Conservation (phyloP, 1,284 basidiomycete species). For the Cryptococcus floricola region DNA sequence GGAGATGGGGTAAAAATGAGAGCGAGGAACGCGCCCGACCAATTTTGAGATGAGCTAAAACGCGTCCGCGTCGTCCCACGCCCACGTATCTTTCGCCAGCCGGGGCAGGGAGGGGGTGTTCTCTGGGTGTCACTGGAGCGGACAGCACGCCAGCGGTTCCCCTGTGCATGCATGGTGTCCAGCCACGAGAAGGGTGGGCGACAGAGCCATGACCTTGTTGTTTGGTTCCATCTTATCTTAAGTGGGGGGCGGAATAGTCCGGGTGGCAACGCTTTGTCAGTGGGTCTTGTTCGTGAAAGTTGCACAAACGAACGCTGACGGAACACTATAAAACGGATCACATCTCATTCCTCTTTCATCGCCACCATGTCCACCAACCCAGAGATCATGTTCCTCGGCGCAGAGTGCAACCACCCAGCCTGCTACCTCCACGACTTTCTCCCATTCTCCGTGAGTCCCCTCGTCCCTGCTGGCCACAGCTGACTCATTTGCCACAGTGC, state of each 20-base stretch:
- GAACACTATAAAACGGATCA: no score
- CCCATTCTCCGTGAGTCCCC: conserved; percentile 41
- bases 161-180: no score
- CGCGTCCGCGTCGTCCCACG: not conserved
- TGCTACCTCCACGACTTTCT: conserved; percentile 49
- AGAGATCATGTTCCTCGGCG: conserved; percentile 48
- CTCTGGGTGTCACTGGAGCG: no score
- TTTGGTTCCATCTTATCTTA: not conserved
- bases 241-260: not conserved
- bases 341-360: not conserved
- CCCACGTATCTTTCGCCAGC: not conserved
- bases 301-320: not conserved
- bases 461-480: not conserved
- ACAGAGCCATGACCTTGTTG: no score
- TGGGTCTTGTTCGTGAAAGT: not conserved
- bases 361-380: conserved; percentile 7
- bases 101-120: no score
- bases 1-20: not conserved
- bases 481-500: conserved; percentile 25
- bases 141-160: no score
- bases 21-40: not conserved
- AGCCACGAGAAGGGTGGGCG: no score
- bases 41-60: not conserved
- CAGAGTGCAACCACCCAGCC: conserved; percentile 42
- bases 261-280: conserved; percentile 14